Evolutionary conservation across 371 early-diverging fungal genomes (phyloP).

Genomic region (Phascolomyces articulosus): DNA sequence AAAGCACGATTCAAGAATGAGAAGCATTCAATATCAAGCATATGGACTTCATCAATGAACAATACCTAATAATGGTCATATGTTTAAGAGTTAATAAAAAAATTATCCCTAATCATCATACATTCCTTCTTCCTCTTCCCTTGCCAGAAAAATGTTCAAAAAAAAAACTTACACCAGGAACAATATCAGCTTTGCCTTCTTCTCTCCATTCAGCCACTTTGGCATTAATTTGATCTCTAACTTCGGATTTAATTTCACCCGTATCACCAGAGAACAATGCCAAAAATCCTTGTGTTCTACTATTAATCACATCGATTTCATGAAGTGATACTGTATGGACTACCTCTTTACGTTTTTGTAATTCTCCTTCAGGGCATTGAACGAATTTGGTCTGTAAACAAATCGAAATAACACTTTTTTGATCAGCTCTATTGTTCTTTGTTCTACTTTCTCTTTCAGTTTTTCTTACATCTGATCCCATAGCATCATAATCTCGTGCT

Average conservation of each 20-base stretch:
- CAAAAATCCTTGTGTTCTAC: conserved; percentile 95
- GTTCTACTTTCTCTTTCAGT: no score
- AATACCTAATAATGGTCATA: no score
- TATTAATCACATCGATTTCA: conserved; percentile 99
- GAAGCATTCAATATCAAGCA: conserved; percentile 99
- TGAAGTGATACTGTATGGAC: conserved; percentile 98
- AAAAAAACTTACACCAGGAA: conserved; percentile 85
- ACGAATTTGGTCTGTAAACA: conserved; percentile 86
- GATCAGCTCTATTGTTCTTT: not conserved
- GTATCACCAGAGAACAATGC: conserved; percentile 97
- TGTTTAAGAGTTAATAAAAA: no score
- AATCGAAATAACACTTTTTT: not conserved
- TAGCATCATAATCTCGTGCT: conserved; percentile 96
- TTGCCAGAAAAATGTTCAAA: no score
- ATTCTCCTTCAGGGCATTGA: conserved; percentile 99
- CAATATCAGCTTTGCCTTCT: conserved; percentile 98
- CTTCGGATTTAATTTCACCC: conserved; percentile 97
- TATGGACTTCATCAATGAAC: conserved; percentile 99
- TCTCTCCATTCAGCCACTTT: conserved; percentile 99
- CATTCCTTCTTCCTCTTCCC: no score
- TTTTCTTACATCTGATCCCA: conserved; percentile 86
- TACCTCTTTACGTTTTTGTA: conserved; percentile 95
- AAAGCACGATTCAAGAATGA: conserved; percentile 97
- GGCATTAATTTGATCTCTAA: conserved; percentile 97
- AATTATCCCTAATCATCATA: not conserved